phyloP scores from a whole-genome alignment of 495 filamentous ascomycete genomes.

The Cercophora samala region DNA sequence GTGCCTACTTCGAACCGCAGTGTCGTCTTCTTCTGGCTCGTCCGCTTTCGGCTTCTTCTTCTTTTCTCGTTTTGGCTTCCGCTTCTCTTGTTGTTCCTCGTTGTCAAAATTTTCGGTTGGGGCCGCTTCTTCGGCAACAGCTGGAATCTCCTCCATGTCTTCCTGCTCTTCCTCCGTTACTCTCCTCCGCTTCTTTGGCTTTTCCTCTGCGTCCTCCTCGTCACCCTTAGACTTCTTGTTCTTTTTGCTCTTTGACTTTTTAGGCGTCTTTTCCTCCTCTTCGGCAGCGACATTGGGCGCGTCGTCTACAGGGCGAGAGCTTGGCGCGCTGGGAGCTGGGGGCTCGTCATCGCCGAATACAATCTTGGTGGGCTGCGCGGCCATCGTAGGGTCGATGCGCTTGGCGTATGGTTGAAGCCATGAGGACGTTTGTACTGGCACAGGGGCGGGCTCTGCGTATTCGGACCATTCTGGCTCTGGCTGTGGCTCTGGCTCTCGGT shows the following conservation, averaged over 20 bases:
- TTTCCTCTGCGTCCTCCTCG: not conserved
- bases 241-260: not conserved
- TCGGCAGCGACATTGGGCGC: conserved; percentile 5
- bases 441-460: conserved; percentile 4
- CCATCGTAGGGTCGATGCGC: not conserved
- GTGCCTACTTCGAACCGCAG: conserved; percentile 35
- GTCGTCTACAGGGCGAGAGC: not conserved
- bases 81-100: conserved; percentile 8
- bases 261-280: conserved; percentile 1
- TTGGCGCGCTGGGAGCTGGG: conserved; percentile 6
- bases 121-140: not conserved
- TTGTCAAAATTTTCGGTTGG: not conserved
- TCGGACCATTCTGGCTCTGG: not conserved
- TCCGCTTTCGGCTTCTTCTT: conserved; percentile 35
- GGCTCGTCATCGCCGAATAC: conserved; percentile 10
- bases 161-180: conserved; percentile 1
- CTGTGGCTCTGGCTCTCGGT: not conserved
- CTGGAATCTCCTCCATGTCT: not conserved
- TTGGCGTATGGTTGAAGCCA: conserved; percentile 9
- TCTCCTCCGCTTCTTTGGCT: not conserved
- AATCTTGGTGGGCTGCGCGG: conserved; percentile 3
- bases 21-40: conserved; percentile 15
- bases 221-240: not conserved
- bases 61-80: conserved; percentile 30
- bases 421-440: not conserved